phyloP scores from a whole-genome alignment of 129 eudicot genomes.

The Escallonia herrerae region DNA sequence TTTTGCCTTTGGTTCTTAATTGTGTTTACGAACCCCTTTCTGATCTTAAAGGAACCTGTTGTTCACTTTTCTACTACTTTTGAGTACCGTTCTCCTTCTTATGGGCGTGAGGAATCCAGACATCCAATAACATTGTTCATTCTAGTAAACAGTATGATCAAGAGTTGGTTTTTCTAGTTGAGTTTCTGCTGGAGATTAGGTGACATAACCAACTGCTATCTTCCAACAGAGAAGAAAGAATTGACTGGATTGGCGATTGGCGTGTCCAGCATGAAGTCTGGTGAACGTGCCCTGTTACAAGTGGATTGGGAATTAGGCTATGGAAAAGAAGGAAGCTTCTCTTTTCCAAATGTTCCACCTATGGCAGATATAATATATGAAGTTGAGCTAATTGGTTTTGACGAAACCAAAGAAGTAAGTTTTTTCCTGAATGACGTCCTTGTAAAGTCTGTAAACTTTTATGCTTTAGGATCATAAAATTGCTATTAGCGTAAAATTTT shows the following conservation, averaged over 20 bases:
- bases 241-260: slow-evolving; percentile 90
- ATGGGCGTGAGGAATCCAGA: neutral
- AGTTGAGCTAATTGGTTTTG: slow-evolving; percentile 93
- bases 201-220: neutral
- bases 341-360: slow-evolving; percentile 98
- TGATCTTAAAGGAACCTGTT: neutral
- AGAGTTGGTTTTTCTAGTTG: neutral
- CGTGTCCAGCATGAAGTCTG: slow-evolving; percentile 74
- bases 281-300: slow-evolving; percentile 79
- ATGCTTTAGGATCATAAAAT: neutral
- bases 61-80: neutral
- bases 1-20: neutral
- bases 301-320: slow-evolving; percentile 96
- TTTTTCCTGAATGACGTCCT: neutral
- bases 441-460: neutral
- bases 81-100: slow-evolving; percentile 1
- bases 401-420: slow-evolving; percentile 92
- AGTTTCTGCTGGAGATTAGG: neutral
- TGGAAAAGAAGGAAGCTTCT: slow-evolving; percentile 94
- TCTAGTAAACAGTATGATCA: neutral
- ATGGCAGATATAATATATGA: slow-evolving; percentile 83
- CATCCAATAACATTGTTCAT: no score
- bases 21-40: neutral
- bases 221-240: slow-evolving; percentile 72
- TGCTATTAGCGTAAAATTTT: neutral